Conservation (phyloP, 1,284 basidiomycete genomes). For the Kalmanozyma brasiliensis region DNA sequence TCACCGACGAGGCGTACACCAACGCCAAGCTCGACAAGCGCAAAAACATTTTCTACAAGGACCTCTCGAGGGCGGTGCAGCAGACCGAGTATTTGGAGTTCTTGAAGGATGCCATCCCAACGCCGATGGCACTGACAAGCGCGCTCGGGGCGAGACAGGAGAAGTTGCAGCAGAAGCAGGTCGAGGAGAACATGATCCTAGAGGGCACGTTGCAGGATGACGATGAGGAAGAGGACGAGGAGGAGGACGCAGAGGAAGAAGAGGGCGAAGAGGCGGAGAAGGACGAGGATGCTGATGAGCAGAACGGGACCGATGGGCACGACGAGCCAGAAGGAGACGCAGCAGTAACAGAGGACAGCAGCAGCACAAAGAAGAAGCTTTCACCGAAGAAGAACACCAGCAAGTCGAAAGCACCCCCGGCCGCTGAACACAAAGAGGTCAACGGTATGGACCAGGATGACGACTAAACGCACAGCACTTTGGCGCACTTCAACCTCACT, state of each 20-base stretch:
- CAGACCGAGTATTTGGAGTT: conserved; percentile 56
- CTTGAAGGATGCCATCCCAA: conserved; percentile 53
- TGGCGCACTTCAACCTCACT: neutral
- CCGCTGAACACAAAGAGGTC: neutral
- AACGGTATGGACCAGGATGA: conserved; percentile 34
- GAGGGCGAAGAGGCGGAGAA: conserved; percentile 10
- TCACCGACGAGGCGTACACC: conserved; percentile 55
- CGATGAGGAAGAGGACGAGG: conserved; percentile 23
- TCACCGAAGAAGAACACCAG: conserved; percentile 15
- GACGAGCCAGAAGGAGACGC: conserved; percentile 2
- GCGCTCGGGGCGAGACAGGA: conserved; percentile 49
- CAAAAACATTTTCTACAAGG: conserved; percentile 57
- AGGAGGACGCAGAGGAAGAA: conserved; percentile 29
- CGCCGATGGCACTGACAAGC: conserved; percentile 39
- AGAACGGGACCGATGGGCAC: conserved; percentile 7
- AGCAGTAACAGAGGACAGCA: neutral
- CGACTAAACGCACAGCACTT: neutral
- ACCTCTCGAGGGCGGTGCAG: conserved; percentile 57
- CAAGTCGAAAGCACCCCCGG: conserved; percentile 12
- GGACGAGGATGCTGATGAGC: conserved; percentile 5
- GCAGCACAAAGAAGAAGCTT: conserved; percentile 13
- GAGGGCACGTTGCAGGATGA: conserved; percentile 40
- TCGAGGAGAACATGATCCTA: conserved; percentile 38
- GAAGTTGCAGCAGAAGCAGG: conserved; percentile 34
- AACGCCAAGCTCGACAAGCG: conserved; percentile 59